Conservation (phyloP, 169 alveolate genomes). For the Babesia sp. region DNA sequence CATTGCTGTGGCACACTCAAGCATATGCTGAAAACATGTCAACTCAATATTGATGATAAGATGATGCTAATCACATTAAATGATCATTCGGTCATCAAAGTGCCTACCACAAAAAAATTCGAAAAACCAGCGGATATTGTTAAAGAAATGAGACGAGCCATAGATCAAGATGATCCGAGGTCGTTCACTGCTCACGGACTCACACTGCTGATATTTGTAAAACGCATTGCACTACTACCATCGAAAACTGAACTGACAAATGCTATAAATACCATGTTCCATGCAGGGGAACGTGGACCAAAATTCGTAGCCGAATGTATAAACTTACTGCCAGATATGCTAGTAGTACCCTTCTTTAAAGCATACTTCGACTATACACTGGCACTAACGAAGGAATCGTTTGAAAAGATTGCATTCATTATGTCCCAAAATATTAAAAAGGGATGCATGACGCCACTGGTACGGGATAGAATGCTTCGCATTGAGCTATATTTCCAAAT, state of each 20-base stretch:
- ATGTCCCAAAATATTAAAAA: background rate
- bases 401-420: background rate
- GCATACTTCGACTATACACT: constrained; percentile 12
- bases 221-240: constrained; percentile 2
- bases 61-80: constrained; percentile 5
- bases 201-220: constrained; percentile 3
- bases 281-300: background rate
- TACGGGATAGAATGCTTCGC: background rate
- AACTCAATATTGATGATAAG: background rate
- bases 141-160: background rate
- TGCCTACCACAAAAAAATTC: constrained; percentile 16
- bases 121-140: background rate
- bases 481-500: background rate
- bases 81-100: constrained; percentile 10
- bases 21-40: background rate
- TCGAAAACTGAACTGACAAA: background rate
- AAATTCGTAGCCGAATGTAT: constrained; percentile 8
- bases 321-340: background rate
- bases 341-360: constrained; percentile 14
- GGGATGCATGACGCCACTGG: background rate
- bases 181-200: constrained; percentile 18
- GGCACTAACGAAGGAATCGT: background rate
- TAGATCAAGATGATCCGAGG: background rate
- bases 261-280: background rate
- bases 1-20: constrained; percentile 1